Percentiles rank a stretch among this genome's conserved stretches.
phyloP scores from a whole-genome alignment of 164 flowering plant species.

The Amborella trichopoda region DNA sequence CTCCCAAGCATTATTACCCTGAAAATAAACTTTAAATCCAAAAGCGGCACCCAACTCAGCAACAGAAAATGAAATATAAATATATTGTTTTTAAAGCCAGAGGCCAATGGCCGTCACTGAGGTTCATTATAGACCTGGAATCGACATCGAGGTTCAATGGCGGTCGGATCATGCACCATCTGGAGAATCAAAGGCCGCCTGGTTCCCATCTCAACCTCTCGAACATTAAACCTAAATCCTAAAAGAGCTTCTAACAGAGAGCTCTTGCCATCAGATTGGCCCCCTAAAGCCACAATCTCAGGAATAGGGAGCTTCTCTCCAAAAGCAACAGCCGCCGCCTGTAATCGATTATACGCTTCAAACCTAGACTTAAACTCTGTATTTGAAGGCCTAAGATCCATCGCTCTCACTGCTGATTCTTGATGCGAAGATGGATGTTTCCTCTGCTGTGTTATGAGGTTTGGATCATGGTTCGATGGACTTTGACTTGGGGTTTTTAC shows the following conservation, averaged over 20 bases:
- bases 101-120: too few species aligned
- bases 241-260: slow-evolving; percentile 93
- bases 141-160: slow-evolving; percentile 83
- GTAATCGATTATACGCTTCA: slow-evolving; percentile 88
- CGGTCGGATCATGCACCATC: slow-evolving; percentile 85
- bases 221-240: slow-evolving; percentile 91
- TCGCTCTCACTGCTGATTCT: too few species aligned
- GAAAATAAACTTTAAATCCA: too few species aligned
- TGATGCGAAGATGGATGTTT: too few species aligned
- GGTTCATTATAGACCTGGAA: slow-evolving; percentile 79
- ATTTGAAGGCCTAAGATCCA: too few species aligned
- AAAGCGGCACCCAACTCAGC: too few species aligned
- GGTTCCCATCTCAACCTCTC: slow-evolving; percentile 99
- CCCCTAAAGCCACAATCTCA: slow-evolving; percentile 92
- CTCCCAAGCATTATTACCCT: too few species aligned
- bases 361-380: slow-evolving; percentile 46
- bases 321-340: slow-evolving; percentile 93
- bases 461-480: slow-evolving; percentile 9
- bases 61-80: too few species aligned
- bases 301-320: slow-evolving; percentile 97
- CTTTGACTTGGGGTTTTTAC: slow-evolving; percentile 37
- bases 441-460: too few species aligned
- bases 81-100: too few species aligned
- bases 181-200: slow-evolving; percentile 89
- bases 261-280: slow-evolving; percentile 98